These are phyloP conservation scores for Penicillium sp. DNA, from an alignment of 2,329 filamentous ascomycete genomes.

Conservation along the genomic window DNA sequence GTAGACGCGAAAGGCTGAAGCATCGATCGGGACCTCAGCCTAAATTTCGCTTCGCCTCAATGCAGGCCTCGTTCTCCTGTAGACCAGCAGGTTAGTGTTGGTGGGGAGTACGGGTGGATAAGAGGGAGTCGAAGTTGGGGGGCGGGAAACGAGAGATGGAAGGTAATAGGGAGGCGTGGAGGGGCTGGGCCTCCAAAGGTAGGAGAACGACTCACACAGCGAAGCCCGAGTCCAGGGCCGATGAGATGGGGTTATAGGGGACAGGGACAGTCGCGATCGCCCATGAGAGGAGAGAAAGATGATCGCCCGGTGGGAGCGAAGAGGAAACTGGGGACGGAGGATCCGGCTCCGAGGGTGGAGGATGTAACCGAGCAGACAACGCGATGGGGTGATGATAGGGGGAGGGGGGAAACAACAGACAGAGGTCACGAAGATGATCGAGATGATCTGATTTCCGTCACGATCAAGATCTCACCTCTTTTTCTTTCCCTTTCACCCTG, in stretches of 20 bases:
- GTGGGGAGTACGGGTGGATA: slow-evolving; percentile 11
- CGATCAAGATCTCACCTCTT: not conserved
- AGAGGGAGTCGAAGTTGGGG: slow-evolving; percentile 11
- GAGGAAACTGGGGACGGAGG: slow-evolving; percentile 27
- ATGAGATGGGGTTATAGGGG: slow-evolving; percentile 6
- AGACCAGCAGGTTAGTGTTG: slow-evolving; percentile 7
- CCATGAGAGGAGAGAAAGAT: slow-evolving; percentile 22
- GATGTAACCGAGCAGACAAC: slow-evolving; percentile 22
- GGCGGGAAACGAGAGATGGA: slow-evolving; percentile 17
- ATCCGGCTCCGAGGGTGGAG: slow-evolving; percentile 27
- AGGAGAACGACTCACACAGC: slow-evolving; percentile 4
- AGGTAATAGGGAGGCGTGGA: slow-evolving; percentile 33
- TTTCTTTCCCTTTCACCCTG: slow-evolving; percentile 7
- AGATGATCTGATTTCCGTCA: not conserved
- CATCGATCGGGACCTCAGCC: slow-evolving; percentile 33
- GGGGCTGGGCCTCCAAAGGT: slow-evolving; percentile 28
- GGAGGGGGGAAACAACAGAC: not conserved
- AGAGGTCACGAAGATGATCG: not conserved
- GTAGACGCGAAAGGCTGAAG: slow-evolving; percentile 29
- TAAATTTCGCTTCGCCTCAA: slow-evolving; percentile 26
- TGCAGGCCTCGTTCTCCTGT: slow-evolving; percentile 19
- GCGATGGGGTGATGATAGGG: slow-evolving; percentile 4
- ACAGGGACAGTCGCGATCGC: slow-evolving; percentile 18
- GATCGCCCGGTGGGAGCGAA: slow-evolving; percentile 24
- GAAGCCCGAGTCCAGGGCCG: slow-evolving; percentile 5